Percentiles rank a stretch among this genome's conserved stretches.
phyloP scores from a whole-genome alignment of 208 protist species.

The Acanthamoeba culbertsoni region DNA sequence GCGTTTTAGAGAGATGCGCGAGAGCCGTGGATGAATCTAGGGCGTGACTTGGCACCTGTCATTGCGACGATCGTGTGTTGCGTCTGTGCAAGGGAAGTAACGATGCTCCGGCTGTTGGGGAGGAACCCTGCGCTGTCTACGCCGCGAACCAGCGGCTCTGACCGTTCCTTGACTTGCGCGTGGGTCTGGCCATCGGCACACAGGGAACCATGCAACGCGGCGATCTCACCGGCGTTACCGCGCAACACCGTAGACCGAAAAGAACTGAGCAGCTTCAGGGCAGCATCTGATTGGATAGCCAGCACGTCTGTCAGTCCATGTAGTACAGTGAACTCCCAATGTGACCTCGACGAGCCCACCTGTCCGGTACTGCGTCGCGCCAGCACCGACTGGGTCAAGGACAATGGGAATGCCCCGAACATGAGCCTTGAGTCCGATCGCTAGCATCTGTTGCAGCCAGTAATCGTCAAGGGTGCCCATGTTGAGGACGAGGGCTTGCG shows the following conservation, averaged over 20 bases:
- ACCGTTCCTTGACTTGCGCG: background rate
- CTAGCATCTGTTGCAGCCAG: background rate
- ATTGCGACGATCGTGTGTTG: background rate
- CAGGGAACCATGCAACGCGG: background rate
- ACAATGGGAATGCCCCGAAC: background rate
- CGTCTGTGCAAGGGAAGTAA: background rate
- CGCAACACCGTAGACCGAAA: background rate
- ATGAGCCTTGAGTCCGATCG: background rate
- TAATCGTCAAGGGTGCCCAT: background rate
- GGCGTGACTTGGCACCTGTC: background rate
- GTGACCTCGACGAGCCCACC: background rate
- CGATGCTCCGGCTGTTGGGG: background rate
- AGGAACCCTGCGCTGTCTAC: background rate
- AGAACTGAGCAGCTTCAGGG: background rate
- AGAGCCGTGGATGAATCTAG: too few relatives aligned
- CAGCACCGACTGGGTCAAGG: conserved; percentile 8
- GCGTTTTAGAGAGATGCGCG: too few relatives aligned
- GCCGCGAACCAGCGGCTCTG: background rate
- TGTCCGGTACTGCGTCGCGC: background rate
- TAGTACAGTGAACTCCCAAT: too few relatives aligned
- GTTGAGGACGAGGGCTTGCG: background rate
- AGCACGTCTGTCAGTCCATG: too few relatives aligned
- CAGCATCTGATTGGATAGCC: too few relatives aligned
- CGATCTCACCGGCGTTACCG: background rate
- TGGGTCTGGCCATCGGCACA: background rate